Base-by-base conservation (phyloP, 129 eudicot genomes). In the Oenanthe sinensis region DNA sequence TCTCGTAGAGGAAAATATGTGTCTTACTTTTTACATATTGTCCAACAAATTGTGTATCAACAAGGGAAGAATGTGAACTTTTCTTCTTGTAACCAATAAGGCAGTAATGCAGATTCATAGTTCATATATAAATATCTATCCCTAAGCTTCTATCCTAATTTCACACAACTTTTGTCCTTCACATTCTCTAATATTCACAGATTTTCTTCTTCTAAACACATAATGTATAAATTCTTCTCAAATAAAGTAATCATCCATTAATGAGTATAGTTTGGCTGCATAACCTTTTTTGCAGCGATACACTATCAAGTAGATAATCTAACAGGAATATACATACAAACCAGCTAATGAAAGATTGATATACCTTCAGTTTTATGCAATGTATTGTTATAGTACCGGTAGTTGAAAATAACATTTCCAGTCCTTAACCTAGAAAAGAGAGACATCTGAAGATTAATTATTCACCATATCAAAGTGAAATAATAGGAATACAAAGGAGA, bases 281-380 rank as follows among this genome's bases (percentile, higher is more conserved):
- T 55, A 55, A 55, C 2, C 65, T 63, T 65, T 45, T 44, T 43
- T 60, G 44, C 81, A n/a, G 6, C 33, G 7, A 40, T 26, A 40
- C 17, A 12, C 10, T 43, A 71, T 42, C n/a, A 42, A 20, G 8
- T 36, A 40, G 16, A 17, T 14, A 33, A 79, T 45, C 46, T 2
- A 30, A 16, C 20, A 24, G 36, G 22, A 77, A 62, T 19, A 40
- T 13, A 22, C 24, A 58, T 8, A n/a, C 15, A 60, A 60, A 13
- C 33, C 68, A 60, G 68, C 68, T 24, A 60, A 60, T 60, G 68
- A 60, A 24, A 79, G 74, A 20, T 48, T 52, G 79, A 30, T 77
- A 62, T 90, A 96, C 99, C 99, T 96, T 96, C 97, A 58, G 86
- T 90, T 83, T 84, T 90, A 80, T 96, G 96, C 89, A 90, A 74